Evolutionary conservation across 2,329 filamentous ascomycete genomes (phyloP).

Genomic region (Neurospora sp.): DNA sequence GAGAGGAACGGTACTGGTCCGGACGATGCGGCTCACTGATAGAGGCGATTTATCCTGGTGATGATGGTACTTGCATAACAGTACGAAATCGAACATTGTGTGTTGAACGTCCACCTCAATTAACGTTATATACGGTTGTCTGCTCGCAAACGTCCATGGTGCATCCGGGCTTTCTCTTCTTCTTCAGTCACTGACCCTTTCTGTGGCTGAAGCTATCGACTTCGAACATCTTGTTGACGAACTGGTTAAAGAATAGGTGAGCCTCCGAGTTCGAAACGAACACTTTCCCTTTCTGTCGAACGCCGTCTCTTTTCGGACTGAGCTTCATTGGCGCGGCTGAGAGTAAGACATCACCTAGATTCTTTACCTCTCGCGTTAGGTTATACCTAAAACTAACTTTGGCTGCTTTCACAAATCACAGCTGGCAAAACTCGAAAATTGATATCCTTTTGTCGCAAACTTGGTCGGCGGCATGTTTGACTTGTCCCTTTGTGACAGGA

Average conservation of each 20-base stretch:
- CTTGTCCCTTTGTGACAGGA: no score
- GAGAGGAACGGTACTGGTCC: constrained; percentile 47
- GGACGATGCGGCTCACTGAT: constrained; percentile 28
- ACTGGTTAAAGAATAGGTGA: background rate
- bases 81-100: background rate
- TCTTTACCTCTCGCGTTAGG: no score
- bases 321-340: background rate
- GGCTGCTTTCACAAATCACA: no score
- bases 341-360: no score
- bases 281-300: background rate
- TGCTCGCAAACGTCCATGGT: background rate
- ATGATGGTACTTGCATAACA: background rate
- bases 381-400: no score
- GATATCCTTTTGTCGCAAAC: no score
- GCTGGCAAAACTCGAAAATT: no score
- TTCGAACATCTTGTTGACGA: background rate
- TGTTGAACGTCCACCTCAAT: background rate
- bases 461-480: no score
- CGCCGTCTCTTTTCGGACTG: background rate
- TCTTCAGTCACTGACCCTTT: background rate
- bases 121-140: background rate
- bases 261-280: background rate
- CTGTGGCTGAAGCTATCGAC: background rate
- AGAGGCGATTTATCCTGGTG: background rate
- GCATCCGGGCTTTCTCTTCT: background rate